Percentiles rank a stretch among this genome's conserved stretches.
Conservation (phyloP, 345 rosid species). For the Gossypium raimondii region DNA sequence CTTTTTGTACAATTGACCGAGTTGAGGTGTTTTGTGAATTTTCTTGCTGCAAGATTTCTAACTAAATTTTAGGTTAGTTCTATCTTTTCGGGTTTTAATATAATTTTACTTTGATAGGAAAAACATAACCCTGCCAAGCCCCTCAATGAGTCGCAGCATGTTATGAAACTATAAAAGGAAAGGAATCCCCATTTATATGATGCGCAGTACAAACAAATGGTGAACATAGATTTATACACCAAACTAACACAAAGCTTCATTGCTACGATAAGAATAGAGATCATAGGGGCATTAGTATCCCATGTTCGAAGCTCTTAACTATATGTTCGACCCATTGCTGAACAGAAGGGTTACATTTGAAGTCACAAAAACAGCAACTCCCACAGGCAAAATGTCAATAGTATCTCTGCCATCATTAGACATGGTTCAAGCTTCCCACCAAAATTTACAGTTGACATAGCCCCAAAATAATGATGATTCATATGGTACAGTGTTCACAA, state of each 20-base stretch:
- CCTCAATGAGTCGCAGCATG: not conserved
- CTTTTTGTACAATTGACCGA: too few relatives aligned
- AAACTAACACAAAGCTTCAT: not conserved
- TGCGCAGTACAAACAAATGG: too few relatives aligned
- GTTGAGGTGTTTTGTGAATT: too few relatives aligned
- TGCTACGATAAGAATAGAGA: not conserved
- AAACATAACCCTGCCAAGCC: not conserved
- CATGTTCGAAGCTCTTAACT: not conserved
- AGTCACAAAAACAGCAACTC: not conserved
- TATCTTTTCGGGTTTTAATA: too few relatives aligned
- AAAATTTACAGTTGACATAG: slow-evolving; percentile 9
- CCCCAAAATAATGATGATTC: slow-evolving; percentile 4
- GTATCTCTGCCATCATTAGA: slow-evolving; percentile 8
- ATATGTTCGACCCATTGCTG: not conserved
- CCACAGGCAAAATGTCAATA: not conserved
- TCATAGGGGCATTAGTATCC: not conserved
- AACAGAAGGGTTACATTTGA: not conserved
- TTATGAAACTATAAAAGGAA: not conserved
- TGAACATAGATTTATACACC: not conserved
- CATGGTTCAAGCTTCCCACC: slow-evolving; percentile 1
- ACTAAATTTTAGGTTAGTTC: too few relatives aligned
- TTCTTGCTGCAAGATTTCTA: too few relatives aligned
- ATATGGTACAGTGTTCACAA: not conserved
- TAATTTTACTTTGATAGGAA: too few relatives aligned
- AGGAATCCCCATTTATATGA: not conserved